phyloP scores from a whole-genome alignment of 305 asterid species.

The Solanum hybrid region DNA sequence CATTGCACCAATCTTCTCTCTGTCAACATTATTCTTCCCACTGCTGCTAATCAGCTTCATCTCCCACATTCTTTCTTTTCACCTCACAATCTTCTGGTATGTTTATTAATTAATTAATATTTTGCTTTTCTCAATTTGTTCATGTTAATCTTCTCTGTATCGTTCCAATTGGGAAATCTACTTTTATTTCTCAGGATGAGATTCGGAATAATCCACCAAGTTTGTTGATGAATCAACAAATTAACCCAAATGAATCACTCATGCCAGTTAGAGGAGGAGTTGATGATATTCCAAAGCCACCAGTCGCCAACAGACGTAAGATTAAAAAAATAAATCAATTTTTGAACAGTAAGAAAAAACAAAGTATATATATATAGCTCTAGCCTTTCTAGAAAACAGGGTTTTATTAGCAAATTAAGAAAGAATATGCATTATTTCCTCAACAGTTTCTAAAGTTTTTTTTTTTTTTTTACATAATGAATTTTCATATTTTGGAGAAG shows the following conservation, averaged over 20 bases:
- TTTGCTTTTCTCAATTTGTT: background rate
- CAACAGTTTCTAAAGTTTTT: conserved; percentile 19
- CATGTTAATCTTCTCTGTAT: conserved; percentile 28
- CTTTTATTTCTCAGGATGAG: conserved; percentile 47
- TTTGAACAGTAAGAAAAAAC: background rate
- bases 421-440: conserved; percentile 1
- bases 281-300: conserved; percentile 90
- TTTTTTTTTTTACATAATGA: background rate
- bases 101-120: background rate
- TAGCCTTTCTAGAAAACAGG: conserved; percentile 33
- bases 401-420: conserved; percentile 23
- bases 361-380: conserved; percentile 16
- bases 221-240: conserved; percentile 54
- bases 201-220: conserved; percentile 63
- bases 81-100: conserved; percentile 86
- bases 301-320: conserved; percentile 86
- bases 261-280: conserved; percentile 53
- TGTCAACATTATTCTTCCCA: conserved; percentile 85
- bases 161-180: conserved; percentile 17
- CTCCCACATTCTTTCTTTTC: conserved; percentile 76
- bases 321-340: background rate
- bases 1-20: conserved; percentile 95
- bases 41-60: conserved; percentile 69
- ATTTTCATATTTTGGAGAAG: background rate
- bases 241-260: conserved; percentile 46